These are phyloP conservation scores for Dissophora globulifera DNA, from an alignment of 192 early-diverging fungal species.

Conservation along the genomic window DNA sequence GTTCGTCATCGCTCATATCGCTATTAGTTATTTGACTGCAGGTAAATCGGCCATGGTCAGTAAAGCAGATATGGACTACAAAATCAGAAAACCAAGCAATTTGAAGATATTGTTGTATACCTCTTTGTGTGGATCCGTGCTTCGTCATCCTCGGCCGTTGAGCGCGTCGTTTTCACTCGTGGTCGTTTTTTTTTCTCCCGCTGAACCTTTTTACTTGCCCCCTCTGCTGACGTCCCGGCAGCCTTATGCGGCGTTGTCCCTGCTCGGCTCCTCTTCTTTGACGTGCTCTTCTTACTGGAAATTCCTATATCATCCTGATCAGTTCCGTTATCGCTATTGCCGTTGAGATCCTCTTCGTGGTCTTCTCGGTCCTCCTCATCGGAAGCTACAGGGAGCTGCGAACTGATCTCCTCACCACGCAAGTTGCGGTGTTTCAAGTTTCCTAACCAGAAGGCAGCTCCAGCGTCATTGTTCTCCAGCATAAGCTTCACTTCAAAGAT, in stretches of 20 bases:
- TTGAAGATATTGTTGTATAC: background rate
- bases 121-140: constrained; percentile 37
- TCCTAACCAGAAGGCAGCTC: constrained; percentile 53
- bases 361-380: constrained; percentile 26
- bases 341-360: constrained; percentile 5
- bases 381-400: constrained; percentile 43
- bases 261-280: constrained; percentile 11
- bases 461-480: constrained; percentile 72
- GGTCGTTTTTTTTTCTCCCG: background rate
- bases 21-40: constrained; percentile 47
- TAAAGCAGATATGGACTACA: background rate
- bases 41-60: background rate
- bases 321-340: background rate
- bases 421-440: constrained; percentile 81
- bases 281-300: background rate
- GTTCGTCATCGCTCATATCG: constrained; percentile 39
- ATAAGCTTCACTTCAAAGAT: constrained; percentile 80
- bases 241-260: background rate
- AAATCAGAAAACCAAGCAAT: background rate
- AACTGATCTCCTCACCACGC: constrained; percentile 72
- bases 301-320: background rate
- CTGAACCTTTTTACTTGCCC: background rate
- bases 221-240: background rate
- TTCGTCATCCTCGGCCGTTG: background rate
- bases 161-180: background rate